Evolutionary conservation across 1,284 basidiomycete genomes (phyloP), one percentile per base, ranked within the genome.

Genomic region (Ustilago nuda): DNA sequence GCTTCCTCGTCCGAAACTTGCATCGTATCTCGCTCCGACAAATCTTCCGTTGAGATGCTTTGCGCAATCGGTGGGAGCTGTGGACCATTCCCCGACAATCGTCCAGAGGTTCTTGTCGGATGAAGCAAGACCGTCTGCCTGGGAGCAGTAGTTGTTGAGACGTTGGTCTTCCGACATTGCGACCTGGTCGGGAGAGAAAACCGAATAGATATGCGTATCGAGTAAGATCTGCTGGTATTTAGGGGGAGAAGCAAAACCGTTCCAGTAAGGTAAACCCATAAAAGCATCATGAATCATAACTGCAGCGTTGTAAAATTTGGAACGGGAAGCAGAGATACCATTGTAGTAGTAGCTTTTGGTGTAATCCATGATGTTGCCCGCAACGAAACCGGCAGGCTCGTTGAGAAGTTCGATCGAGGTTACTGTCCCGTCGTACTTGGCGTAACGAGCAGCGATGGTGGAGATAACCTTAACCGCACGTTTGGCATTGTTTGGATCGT

Each of bases 201-300:
- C 72, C 8, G 72, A 79, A 73, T 85, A 86, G 52, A 83, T 72
- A 72, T 87, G 86, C 8, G 82, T 83, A 69, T 98, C 95, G 86
- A 97, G 89, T 30, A 92, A 89, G 35, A 95, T 93, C 48, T 91
- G 91, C 63, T 87, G 77, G 79, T 84, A 89, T 32, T 83, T 72
- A 88, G 88, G 86, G 23, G 88, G 78, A 1, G 89, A 88, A 89
- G 92, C 89, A 82, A 91, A 92, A 41, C 90, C 90, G 57, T 88
- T 87, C 92, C 93, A 97, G 80, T 89, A 92, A 61, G 88, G 89
- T 35, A 94, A 87, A 43, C 90, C 88, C 86, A 94, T 91, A 89
- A 97, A 93, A 2, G 92, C 94, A 82, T 98, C 95, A 82, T 93
- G 91, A 60, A 96, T 90, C 73, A 94, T 88, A 23, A 84, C 78